Evolutionary conservation across 805 yeast species (phyloP).

Genomic region (Grigorovia yakushimaensis): DNA sequence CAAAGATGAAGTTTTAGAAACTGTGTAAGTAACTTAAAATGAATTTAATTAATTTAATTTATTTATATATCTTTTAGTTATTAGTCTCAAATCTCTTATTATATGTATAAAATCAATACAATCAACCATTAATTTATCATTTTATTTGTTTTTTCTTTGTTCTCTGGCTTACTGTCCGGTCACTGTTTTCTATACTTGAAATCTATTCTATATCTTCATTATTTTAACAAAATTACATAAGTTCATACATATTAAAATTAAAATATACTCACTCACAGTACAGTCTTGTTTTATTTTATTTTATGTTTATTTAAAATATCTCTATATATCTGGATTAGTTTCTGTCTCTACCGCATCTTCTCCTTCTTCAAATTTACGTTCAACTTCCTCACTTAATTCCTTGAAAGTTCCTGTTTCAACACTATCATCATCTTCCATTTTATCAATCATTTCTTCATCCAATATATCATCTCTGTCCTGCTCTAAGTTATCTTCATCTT

Average conservation of each 20-base stretch:
- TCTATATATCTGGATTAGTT: background rate
- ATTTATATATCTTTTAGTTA: slow-evolving; percentile 1
- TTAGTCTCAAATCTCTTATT: background rate
- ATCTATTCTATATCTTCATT: too few relatives aligned
- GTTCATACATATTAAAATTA: too few relatives aligned
- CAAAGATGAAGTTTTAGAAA: slow-evolving; percentile 96
- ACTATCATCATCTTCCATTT: background rate
- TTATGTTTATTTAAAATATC: slow-evolving; percentile 1
- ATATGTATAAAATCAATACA: slow-evolving; percentile 3
- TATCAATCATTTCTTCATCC: background rate
- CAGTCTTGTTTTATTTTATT: background rate
- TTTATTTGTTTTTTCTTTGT: background rate
- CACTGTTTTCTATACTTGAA: too few relatives aligned
- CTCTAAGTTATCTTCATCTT: background rate
- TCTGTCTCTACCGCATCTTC: slow-evolving; percentile 3
- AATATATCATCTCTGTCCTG: background rate
- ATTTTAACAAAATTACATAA: too few relatives aligned
- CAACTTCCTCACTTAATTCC: too few relatives aligned
- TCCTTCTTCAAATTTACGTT: slow-evolving; percentile 2
- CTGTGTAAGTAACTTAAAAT: slow-evolving; percentile 50
- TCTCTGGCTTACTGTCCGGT: too few relatives aligned
- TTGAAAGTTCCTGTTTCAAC: too few relatives aligned
- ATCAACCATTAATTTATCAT: background rate
- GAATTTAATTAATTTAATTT: background rate
- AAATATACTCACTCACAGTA: too few relatives aligned